phyloP scores from a whole-genome alignment of 2,329 filamentous ascomycete genomes.

The Pseudogymnoascus sp. region DNA sequence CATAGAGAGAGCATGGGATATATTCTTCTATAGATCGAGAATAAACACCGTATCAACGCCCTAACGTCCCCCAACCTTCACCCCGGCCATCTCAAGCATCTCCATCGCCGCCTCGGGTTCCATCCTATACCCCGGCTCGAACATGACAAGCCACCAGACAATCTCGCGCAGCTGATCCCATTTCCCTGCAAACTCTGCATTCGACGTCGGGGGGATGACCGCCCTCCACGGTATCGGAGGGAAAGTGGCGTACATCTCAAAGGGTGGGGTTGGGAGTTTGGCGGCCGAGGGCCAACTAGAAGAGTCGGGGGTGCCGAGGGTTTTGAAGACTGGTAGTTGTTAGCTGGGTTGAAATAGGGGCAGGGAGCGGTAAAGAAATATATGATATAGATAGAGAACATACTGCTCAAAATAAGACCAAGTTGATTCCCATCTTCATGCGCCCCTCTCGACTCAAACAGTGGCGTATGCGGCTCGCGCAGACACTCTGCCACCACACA shows the following conservation, averaged over 20 bases:
- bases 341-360: neutral
- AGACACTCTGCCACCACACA: slow-evolving; percentile 74
- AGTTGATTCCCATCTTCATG: slow-evolving; percentile 85
- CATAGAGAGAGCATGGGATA: neutral
- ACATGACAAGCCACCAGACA: slow-evolving; percentile 8
- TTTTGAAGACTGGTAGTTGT: slow-evolving; percentile 71
- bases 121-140: neutral
- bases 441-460: slow-evolving; percentile 71
- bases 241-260: slow-evolving; percentile 81
- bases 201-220: neutral
- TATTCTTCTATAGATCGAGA: neutral
- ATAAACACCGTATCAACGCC: neutral
- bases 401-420: slow-evolving; percentile 59
- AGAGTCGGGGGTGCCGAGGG: slow-evolving; percentile 76
- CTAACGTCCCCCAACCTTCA: neutral
- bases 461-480: slow-evolving; percentile 44
- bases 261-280: slow-evolving; percentile 65
- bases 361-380: neutral
- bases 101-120: neutral
- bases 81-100: neutral
- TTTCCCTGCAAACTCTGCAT: neutral
- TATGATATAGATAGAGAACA: neutral
- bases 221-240: neutral
- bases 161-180: slow-evolving; percentile 17
- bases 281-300: slow-evolving; percentile 75